A percentile compares a stretch with the other conserved stretches of the same genome.
phyloP scores from a whole-genome alignment of 306 rosid species.

The Astragalus membranaceus region DNA sequence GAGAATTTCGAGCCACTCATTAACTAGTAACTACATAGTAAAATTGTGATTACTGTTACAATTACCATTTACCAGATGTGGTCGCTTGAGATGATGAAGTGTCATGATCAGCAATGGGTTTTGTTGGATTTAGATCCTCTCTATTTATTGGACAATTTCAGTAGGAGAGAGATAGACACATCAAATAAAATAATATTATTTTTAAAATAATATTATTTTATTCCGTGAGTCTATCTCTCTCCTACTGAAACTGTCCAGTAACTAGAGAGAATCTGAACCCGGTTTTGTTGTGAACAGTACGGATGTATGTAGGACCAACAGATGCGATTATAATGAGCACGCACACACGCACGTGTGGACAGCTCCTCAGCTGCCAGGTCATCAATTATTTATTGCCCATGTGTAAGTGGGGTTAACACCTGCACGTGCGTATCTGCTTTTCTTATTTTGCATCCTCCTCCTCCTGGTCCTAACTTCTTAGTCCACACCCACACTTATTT shows the following conservation, averaged over 20 bases:
- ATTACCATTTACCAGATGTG: not conserved
- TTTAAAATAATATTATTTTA: no score
- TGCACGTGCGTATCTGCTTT: conserved; percentile 75
- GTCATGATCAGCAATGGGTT: conserved; percentile 38
- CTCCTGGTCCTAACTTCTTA: conserved; percentile 27
- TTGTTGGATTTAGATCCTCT: no score
- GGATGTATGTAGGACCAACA: conserved; percentile 38
- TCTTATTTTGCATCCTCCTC: not conserved
- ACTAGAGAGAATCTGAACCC: no score
- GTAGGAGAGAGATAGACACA: no score
- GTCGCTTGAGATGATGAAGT: conserved; percentile 30
- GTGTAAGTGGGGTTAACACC: conserved; percentile 65
- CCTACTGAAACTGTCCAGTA: no score
- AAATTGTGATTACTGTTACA: not conserved
- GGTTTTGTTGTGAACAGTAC: conserved; percentile 27
- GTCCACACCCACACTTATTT: not conserved
- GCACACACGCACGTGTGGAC: conserved; percentile 40
- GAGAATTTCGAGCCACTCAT: not conserved
- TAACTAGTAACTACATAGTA: no score
- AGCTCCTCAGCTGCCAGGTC: conserved; percentile 39
- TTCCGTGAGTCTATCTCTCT: no score
- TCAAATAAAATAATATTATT: no score
- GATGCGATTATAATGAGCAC: conserved; percentile 30
- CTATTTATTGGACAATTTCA: no score
- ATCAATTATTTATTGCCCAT: conserved; percentile 46